Evolutionary conservation across 805 yeast species (phyloP).

Genomic region (Ogataea populi-albae): DNA sequence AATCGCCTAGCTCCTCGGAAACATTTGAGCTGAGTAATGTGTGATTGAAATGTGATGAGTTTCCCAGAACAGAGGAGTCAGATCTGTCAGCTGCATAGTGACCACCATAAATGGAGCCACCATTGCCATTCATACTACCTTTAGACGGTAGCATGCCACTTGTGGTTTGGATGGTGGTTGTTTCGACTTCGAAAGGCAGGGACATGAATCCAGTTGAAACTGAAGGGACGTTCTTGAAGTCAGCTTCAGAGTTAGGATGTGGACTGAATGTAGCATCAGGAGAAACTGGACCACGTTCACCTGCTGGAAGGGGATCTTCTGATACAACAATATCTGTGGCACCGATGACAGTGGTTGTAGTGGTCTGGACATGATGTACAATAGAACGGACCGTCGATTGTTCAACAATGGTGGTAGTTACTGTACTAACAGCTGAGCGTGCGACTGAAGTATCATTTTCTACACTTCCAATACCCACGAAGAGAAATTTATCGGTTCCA

Average conservation of each 20-base stretch:
- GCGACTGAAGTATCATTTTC: conserved; percentile 5
- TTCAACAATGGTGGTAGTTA: conserved; percentile 5
- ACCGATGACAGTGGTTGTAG: conserved; percentile 3
- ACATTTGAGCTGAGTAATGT: not conserved
- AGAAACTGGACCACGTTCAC: not conserved
- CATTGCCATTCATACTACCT: not conserved
- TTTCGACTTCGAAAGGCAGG: not conserved
- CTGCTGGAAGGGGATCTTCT: not conserved
- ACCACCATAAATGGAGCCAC: not conserved
- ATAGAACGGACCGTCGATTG: conserved; percentile 2
- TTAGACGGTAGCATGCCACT: not conserved
- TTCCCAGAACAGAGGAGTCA: not conserved
- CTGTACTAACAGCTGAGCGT: not conserved
- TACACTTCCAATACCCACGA: conserved; percentile 28
- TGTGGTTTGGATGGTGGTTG: not conserved
- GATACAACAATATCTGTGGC: not conserved
- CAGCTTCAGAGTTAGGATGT: too few species aligned
- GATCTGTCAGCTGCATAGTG: not conserved
- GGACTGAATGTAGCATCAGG: not conserved
- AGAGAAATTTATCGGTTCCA: conserved; percentile 26
- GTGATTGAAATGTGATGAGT: conserved; percentile 3
- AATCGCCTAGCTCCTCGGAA: conserved; percentile 6
- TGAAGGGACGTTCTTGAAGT: not conserved
- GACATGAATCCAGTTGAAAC: not conserved
- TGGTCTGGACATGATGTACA: conserved; percentile 1